These are phyloP conservation scores for Erodium maritimum DNA, from an alignment of 345 rosid genomes.

Conservation along the genomic window DNA sequence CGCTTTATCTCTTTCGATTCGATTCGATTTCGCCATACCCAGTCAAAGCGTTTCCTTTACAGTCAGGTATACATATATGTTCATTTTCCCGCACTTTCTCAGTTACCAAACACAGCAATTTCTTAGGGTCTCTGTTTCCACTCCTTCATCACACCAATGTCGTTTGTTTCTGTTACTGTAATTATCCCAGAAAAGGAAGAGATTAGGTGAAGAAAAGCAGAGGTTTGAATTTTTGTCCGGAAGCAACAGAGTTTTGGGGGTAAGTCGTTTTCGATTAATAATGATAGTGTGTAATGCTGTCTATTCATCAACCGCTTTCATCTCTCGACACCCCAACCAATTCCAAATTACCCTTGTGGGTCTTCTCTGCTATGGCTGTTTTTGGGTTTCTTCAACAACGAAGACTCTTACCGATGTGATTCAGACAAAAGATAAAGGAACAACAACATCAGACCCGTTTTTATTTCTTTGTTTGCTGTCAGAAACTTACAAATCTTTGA, in stretches of 20 bases:
- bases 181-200: too few relatives aligned
- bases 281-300: slow-evolving; percentile 13
- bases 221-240: neutral
- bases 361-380: neutral
- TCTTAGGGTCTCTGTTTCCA: neutral
- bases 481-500: neutral
- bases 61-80: neutral
- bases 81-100: neutral
- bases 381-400: neutral
- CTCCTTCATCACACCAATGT: neutral
- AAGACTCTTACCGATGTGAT: too few relatives aligned
- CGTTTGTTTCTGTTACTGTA: neutral
- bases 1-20: neutral
- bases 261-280: slow-evolving; percentile 43
- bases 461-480: neutral
- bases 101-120: neutral
- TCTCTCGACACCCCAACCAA: slow-evolving; percentile 25
- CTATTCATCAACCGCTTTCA: slow-evolving; percentile 32
- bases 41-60: neutral
- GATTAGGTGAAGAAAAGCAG: neutral
- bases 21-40: neutral
- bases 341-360: neutral
- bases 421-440: too few relatives aligned
- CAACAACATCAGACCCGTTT: too few relatives aligned
- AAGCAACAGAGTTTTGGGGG: slow-evolving; percentile 10